Evolutionary conservation across 768 basidiomycete genomes (phyloP), one percentile per base, ranked within the genome.

Genomic region (Mycena vitilis): DNA sequence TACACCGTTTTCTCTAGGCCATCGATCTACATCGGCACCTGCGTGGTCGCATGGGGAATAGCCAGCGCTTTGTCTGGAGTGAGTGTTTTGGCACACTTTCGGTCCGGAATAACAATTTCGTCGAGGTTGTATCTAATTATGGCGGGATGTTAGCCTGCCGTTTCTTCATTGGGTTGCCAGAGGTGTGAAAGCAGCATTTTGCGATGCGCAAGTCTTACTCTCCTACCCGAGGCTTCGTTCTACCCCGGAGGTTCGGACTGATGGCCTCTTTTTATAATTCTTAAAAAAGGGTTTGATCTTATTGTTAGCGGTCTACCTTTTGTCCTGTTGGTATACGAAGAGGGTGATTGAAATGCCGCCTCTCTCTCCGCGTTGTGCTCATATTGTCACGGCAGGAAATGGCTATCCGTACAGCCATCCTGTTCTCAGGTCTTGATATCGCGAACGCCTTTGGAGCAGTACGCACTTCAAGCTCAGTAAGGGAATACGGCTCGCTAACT

Each of bases 381-480:
- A 66, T 38, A n/a, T 7, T 9, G 20, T 60, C 51, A 20, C n/a
- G 7, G 22, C 68, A 91, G 88, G 89, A 91, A 79, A 78, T 91
- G n/a, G 86, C 89, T 0, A 85, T 91, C 63, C 86, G 90, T 42
- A 85, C 86, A 3, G 88, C 89, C 1, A 79, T 90, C 38, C 79
- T 92, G 2, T 90, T 86, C 71, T 83, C 82, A 18, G 89, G 90
- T 2, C 73, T 89, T 10, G 79, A 91, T 11, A 83, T 90, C 48
- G 89, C 89, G 5, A 89, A 90, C 73, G 90, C 91, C 7, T 90
- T 91, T 71, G 89, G 91, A 52, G 81, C 85, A 52, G 89, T 90
- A 63, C 73, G 86, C 73, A 3, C 34, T 23, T 25, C 30, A 57
- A 25, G 16, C 37, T 38, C 34, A 4, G 22, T 38, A 58, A n/a